Evolutionary conservation across 495 filamentous ascomycete species (phyloP).

Genomic region (Aspergillus affinis): DNA sequence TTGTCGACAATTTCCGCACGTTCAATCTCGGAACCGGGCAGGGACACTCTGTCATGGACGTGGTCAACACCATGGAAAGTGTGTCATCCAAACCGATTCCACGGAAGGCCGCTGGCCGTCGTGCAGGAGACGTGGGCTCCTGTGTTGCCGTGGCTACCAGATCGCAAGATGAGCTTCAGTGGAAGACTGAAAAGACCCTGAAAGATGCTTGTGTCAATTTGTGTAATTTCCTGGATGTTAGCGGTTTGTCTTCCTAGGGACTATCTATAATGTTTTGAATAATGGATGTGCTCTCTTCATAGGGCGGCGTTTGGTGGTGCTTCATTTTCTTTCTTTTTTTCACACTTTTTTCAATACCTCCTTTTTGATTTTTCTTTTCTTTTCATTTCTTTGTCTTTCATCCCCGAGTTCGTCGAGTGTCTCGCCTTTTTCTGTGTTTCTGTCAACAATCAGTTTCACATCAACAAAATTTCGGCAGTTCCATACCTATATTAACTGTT

Average conservation of each 20-base stretch:
- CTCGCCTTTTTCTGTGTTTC: slow-evolving; percentile 11
- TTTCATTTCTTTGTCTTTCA: neutral
- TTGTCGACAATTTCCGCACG: slow-evolving; percentile 47
- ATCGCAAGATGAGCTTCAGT: slow-evolving; percentile 81
- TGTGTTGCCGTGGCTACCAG: slow-evolving; percentile 76
- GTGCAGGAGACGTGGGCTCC: slow-evolving; percentile 78
- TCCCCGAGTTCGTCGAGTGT: slow-evolving; percentile 6
- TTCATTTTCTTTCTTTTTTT: slow-evolving; percentile 6
- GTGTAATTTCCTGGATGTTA: slow-evolving; percentile 62
- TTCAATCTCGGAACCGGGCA: slow-evolving; percentile 55
- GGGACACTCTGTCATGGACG: slow-evolving; percentile 53
- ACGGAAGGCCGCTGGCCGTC: slow-evolving; percentile 67
- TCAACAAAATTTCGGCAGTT: slow-evolving; percentile 8
- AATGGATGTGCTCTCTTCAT: slow-evolving; percentile 8
- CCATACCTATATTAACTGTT: slow-evolving; percentile 7
- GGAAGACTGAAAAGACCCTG: slow-evolving; percentile 82
- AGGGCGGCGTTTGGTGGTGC: slow-evolving; percentile 14
- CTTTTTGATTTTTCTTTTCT: neutral
- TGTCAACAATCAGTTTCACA: neutral
- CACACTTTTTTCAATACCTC: neutral
- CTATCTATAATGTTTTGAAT: neutral
- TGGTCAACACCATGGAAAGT: slow-evolving; percentile 47
- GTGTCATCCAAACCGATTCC: slow-evolving; percentile 42
- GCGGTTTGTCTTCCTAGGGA: slow-evolving; percentile 30
- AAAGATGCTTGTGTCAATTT: slow-evolving; percentile 82